phyloP scores from a whole-genome alignment of 2,329 filamentous ascomycete species.

The Pestalotiopsis sp. region DNA sequence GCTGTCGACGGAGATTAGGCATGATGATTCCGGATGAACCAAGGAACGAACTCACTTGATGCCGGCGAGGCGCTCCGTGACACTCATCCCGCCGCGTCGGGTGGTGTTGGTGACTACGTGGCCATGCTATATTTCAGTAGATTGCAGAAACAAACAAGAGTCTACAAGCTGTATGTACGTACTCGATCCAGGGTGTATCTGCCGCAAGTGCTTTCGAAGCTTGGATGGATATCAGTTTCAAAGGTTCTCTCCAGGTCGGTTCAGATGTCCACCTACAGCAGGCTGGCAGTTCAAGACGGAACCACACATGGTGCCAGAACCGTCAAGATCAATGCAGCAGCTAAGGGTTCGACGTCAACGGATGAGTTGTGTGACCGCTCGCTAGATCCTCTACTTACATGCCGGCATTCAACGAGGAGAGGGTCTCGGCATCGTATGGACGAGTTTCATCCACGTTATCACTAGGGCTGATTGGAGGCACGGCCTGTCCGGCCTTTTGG shows the following conservation, averaged over 20 bases:
- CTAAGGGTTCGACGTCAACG: background rate
- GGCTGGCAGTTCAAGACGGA: background rate
- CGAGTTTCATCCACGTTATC: background rate
- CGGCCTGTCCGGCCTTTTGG: background rate
- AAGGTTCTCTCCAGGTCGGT: background rate
- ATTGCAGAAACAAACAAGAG: no score
- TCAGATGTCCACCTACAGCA: background rate
- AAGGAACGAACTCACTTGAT: background rate
- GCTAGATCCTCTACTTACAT: background rate
- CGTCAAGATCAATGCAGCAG: background rate
- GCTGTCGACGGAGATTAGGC: background rate
- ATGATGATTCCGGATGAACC: no score
- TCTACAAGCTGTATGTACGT: background rate
- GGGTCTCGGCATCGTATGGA: background rate
- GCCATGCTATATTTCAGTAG: no score
- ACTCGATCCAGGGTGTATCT: background rate
- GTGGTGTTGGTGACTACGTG: background rate
- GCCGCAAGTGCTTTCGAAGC: background rate
- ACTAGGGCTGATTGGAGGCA: background rate
- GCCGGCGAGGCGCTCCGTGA: background rate
- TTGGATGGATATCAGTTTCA: background rate
- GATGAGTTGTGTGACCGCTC: rapidly evolving
- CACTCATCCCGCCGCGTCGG: background rate
- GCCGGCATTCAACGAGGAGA: background rate
- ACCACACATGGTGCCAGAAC: background rate